Evolutionary conservation across 169 alveolate species (phyloP), one percentile per base, ranked within the genome.

Genomic region (Theileria luwenshuni): DNA sequence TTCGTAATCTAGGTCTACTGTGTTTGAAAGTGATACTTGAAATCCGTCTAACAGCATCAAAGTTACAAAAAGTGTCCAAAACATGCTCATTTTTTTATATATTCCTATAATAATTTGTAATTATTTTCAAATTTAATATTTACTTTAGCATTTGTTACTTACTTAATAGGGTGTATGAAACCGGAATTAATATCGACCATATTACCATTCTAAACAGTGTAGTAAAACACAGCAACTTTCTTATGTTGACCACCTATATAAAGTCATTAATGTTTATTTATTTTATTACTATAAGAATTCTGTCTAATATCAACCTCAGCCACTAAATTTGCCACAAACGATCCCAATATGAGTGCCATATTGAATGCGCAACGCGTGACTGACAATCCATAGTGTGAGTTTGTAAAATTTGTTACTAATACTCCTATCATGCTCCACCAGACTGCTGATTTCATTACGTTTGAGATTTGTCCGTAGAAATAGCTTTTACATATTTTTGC

Each of bases 351-450:
- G 5, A 88, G 69, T 0, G 92, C 83, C 21, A 65, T 23, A 48
- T 88, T 88, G 79, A 88, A 85, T 19, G 69, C 71, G 2, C 58
- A 69, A 21, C 92, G 70, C 3, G 86, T 52, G 15, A 52, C n/a
- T 6, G 90, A 65, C n/a, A 88, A 60, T 1, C 71, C 73, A 30
- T 80, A 41, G 60, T 73, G 27, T 25, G 25, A 42, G 35, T 62
- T 47, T 12, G 71, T 71, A 0, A 73, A 28, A 0, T 80, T 38
- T 1, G 56, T 45, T 19, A 86, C 21, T 58, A 85, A 25, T 3
- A 83, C 70, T 0, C 92, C 91, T 32, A 85, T 47, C 47, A 83
- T 71, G 54, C 84, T 74, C 93, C 93, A 88, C 91, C 93, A 88
- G 25, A 85, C 56, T 19, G 93, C 89, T 13, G 83, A 72, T 71